Conservation (phyloP, 2,329 filamentous ascomycete genomes). For the Aspergillus niger region DNA sequence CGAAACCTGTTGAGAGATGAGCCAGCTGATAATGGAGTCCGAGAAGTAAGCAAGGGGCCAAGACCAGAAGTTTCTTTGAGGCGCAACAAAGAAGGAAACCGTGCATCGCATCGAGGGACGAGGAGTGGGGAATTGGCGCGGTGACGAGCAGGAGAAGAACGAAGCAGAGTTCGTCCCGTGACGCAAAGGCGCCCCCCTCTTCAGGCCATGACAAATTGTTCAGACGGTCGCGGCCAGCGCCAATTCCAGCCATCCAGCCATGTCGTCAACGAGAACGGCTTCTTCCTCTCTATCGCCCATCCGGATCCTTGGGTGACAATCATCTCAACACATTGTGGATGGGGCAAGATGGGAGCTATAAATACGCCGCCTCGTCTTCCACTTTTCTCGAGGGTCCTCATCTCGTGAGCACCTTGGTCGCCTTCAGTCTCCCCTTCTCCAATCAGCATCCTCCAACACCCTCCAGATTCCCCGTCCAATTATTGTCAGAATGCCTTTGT, state of each 20-base stretch:
- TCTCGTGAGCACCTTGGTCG: conserved; percentile 31
- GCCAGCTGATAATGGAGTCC: neutral
- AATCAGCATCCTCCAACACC: conserved; percentile 33
- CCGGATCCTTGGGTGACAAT: neutral
- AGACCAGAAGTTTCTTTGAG: too few species aligned
- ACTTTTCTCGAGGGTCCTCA: conserved; percentile 26
- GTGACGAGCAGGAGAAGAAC: neutral
- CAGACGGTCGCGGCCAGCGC: conserved; percentile 27
- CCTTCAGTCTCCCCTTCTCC: conserved; percentile 45
- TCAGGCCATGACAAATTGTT: conserved; percentile 34
- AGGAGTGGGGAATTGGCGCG: neutral
- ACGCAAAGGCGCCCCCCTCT: conserved; percentile 9
- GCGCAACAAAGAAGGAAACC: too few species aligned
- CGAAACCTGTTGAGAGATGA: neutral
- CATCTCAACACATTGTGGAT: neutral
- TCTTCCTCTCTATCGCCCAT: too few species aligned
- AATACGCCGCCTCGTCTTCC: conserved; percentile 25
- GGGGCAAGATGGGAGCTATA: conserved; percentile 12
- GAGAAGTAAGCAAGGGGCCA: neutral
- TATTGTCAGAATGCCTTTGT: conserved; percentile 60
- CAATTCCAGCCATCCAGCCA: conserved; percentile 6
- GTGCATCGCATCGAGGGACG: neutral
- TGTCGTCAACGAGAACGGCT: conserved; percentile 13
- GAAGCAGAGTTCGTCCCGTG: conserved; percentile 6
- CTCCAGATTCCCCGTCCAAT: neutral